phyloP scores from a whole-genome alignment of 2,329 filamentous ascomycete genomes.

The Trichoderma afroharzianum region DNA sequence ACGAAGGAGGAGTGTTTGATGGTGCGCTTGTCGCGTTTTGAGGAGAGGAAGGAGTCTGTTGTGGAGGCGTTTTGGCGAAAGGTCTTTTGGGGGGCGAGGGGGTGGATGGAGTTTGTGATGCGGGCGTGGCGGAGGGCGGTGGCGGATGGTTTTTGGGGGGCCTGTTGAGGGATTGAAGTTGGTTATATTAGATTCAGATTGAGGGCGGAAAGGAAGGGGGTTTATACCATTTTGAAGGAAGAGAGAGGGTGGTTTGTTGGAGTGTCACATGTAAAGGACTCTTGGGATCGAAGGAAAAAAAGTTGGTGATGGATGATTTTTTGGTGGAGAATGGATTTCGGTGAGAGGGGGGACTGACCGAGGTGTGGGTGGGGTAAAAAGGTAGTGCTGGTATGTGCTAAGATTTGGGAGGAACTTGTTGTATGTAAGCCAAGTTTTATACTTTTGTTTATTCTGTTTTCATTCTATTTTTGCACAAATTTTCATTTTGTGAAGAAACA shows the following conservation, averaged over 20 bases:
- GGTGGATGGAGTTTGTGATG: constrained; percentile 46
- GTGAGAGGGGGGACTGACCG: constrained; percentile 16
- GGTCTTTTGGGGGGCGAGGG: constrained; percentile 49
- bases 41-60: constrained; percentile 59
- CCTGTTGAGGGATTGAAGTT: constrained; percentile 7
- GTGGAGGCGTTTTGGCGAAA: constrained; percentile 50
- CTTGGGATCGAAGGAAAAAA: neutral
- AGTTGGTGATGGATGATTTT: constrained; percentile 3
- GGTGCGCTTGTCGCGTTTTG: constrained; percentile 77
- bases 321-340: constrained; percentile 13
- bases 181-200: neutral
- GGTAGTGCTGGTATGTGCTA: neutral
- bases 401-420: no score
- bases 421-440: neutral
- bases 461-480: no score
- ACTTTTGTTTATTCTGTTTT: neutral
- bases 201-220: fast-evolving
- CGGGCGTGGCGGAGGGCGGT: constrained; percentile 54
- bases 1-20: constrained; percentile 81
- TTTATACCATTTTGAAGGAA: constrained; percentile 15
- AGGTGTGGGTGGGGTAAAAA: constrained; percentile 10
- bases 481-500: neutral
- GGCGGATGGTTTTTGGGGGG: constrained; percentile 52
- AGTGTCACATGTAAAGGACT: neutral
- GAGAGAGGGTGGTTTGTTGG: neutral